Percentiles rank a stretch among this genome's conserved stretches.
Conservation (phyloP, 2,329 filamentous ascomycete species). For the Fusarium lateritium region DNA sequence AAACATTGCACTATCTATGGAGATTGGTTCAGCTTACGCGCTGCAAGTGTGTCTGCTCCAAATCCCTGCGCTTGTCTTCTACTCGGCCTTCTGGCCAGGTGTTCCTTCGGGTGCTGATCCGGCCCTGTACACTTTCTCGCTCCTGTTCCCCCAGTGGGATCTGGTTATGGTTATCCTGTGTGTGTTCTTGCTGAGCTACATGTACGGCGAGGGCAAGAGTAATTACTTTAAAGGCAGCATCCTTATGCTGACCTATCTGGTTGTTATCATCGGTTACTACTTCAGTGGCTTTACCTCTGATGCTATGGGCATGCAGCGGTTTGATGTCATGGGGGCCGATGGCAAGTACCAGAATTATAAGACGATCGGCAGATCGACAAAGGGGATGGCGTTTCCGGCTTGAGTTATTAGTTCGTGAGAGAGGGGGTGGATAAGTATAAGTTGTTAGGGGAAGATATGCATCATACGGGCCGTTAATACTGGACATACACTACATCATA, state of each 20-base stretch:
- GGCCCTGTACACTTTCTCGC: slow-evolving; percentile 78
- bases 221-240: slow-evolving; percentile 99
- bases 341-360: slow-evolving; percentile 67
- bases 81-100: slow-evolving; percentile 81
- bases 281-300: slow-evolving; percentile 74
- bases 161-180: slow-evolving; percentile 98
- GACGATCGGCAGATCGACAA: slow-evolving; percentile 65
- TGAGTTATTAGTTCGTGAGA: slow-evolving; percentile 22
- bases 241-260: slow-evolving; percentile 90
- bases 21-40: slow-evolving; percentile 97
- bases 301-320: slow-evolving; percentile 62
- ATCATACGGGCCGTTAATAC: slow-evolving; percentile 29
- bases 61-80: slow-evolving; percentile 92
- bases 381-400: slow-evolving; percentile 49
- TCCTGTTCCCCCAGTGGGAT: slow-evolving; percentile 99
- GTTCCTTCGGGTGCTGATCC: slow-evolving; percentile 57
- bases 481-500: slow-evolving; percentile 38
- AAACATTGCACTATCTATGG: slow-evolving; percentile 98
- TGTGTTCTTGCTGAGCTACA: slow-evolving; percentile 95
- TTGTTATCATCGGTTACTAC: slow-evolving; percentile 93
- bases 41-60: slow-evolving; percentile 96
- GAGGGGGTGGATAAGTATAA: background rate
- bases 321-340: slow-evolving; percentile 67
- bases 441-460: slow-evolving; percentile 11
- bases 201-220: slow-evolving; percentile 98